Evolutionary conservation across 257 asterid species (phyloP).

Genomic region (Haberlea rhodopensis): DNA sequence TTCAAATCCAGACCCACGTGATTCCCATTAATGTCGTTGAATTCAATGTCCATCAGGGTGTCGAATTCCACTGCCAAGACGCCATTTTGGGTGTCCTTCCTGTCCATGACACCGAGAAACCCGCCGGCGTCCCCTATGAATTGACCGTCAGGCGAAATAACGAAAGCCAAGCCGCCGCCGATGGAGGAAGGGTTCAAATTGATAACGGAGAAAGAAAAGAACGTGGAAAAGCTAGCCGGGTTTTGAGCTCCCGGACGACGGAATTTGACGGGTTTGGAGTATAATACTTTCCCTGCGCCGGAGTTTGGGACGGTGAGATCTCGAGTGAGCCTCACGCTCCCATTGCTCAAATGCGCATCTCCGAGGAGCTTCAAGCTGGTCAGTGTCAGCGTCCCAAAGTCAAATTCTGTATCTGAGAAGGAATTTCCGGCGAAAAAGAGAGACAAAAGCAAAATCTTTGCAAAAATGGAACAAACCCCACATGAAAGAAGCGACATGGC

Average conservation of each 20-base stretch:
- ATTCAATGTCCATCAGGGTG: slow-evolving; percentile 75
- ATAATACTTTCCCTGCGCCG: slow-evolving; percentile 69
- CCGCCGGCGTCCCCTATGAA: slow-evolving; percentile 72
- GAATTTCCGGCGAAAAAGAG: slow-evolving; percentile 21
- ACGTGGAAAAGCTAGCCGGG: slow-evolving; percentile 63
- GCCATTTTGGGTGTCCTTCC: slow-evolving; percentile 41
- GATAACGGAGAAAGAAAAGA: slow-evolving; percentile 67
- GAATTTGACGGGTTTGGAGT: slow-evolving; percentile 61
- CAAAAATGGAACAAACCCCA: slow-evolving; percentile 19
- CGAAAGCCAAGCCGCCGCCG: slow-evolving; percentile 83
- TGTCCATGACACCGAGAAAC: slow-evolving; percentile 54
- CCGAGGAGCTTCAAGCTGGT: slow-evolving; percentile 71
- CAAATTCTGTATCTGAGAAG: slow-evolving; percentile 37
- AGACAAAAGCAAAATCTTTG: slow-evolving; percentile 5
- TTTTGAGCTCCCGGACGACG: slow-evolving; percentile 42
- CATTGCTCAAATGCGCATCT: slow-evolving; percentile 75
- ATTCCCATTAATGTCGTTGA: slow-evolving; percentile 65
- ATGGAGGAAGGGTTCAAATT: slow-evolving; percentile 74
- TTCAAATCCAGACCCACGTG: slow-evolving; percentile 81
- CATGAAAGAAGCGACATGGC: slow-evolving; percentile 49
- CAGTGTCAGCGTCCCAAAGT: slow-evolving; percentile 55
- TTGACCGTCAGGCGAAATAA: slow-evolving; percentile 61
- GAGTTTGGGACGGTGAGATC: slow-evolving; percentile 72
- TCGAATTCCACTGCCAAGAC: slow-evolving; percentile 76
- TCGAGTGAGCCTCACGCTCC: slow-evolving; percentile 60